Conservation (phyloP, 331 rosid genomes). For the Pyrus hybrid region DNA sequence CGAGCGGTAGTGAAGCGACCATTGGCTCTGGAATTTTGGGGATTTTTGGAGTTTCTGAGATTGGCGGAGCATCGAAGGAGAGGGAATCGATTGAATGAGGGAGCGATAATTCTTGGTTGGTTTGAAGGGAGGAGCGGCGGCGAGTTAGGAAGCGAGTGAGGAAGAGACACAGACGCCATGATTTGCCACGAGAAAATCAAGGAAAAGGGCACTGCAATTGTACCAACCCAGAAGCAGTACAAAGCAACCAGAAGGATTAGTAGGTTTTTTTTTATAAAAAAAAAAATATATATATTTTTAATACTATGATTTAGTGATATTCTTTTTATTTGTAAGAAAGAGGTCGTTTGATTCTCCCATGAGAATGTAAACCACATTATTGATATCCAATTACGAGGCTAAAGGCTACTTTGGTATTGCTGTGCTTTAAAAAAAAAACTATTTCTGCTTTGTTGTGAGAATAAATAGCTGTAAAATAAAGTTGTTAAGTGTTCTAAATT, state of each 20-base stretch:
- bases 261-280: not conserved
- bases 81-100: not conserved
- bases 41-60: not conserved
- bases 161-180: constrained; percentile 14
- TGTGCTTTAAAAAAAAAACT: no score
- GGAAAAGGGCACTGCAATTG: not conserved
- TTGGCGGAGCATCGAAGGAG: constrained; percentile 14
- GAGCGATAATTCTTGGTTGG: not conserved
- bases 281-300: no score
- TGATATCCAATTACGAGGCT: no score
- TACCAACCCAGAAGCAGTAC: not conserved
- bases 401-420: no score
- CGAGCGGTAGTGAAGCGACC: not conserved
- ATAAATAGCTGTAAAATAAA: no score
- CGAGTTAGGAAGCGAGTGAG: constrained; percentile 6
- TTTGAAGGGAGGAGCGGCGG: not conserved
- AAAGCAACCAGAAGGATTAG: not conserved
- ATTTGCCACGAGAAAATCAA: not conserved
- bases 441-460: no score
- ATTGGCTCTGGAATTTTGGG: not conserved
- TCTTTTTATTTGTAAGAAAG: no score
- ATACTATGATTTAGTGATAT: no score
- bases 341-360: no score
- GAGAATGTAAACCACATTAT: no score
- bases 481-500: no score